Evolutionary conservation across 2,329 filamentous ascomycete species (phyloP).

Genomic region (Penicillium hesseltinei): DNA sequence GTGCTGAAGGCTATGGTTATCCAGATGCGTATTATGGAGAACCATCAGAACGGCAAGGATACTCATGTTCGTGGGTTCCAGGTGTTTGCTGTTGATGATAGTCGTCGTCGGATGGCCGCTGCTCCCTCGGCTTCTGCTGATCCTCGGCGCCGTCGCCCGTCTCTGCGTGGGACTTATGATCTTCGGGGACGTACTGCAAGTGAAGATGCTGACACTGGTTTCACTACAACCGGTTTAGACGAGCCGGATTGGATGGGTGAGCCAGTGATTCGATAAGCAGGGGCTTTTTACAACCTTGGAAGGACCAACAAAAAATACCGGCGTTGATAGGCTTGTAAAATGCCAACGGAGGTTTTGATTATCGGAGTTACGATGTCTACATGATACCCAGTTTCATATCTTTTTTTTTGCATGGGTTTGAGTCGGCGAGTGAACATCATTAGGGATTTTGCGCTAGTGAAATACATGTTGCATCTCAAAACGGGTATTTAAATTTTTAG

Average conservation of each 20-base stretch:
- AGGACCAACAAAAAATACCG: neutral
- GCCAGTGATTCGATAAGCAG: slow-evolving; percentile 44
- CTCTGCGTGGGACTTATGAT: slow-evolving; percentile 28
- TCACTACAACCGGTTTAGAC: slow-evolving; percentile 32
- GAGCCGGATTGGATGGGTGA: slow-evolving; percentile 53
- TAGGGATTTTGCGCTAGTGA: neutral
- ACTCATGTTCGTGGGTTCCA: slow-evolving; percentile 95
- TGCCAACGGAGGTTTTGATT: slow-evolving; percentile 2
- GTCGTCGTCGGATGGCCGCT: slow-evolving; percentile 30
- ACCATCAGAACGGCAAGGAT: slow-evolving; percentile 98
- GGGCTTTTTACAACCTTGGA: neutral
- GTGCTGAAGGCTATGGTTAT: slow-evolving; percentile 85
- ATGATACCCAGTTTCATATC: slow-evolving; percentile 21
- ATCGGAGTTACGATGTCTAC: slow-evolving; percentile 15
- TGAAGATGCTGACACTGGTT: slow-evolving; percentile 29
- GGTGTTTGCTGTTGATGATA: slow-evolving; percentile 63
- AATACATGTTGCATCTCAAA: slow-evolving; percentile 6
- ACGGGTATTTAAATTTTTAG: slow-evolving; percentile 26
- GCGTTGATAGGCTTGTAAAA: slow-evolving; percentile 4
- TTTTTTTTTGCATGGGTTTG: slow-evolving; percentile 1
- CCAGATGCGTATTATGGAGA: slow-evolving; percentile 87
- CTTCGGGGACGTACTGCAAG: slow-evolving; percentile 20
- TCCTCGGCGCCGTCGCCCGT: slow-evolving; percentile 30
- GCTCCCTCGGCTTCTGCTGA: slow-evolving; percentile 37
- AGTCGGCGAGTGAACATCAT: neutral